phyloP scores from a whole-genome alignment of 768 basidiomycete genomes.

The Pleurotus salmoneostramineus region DNA sequence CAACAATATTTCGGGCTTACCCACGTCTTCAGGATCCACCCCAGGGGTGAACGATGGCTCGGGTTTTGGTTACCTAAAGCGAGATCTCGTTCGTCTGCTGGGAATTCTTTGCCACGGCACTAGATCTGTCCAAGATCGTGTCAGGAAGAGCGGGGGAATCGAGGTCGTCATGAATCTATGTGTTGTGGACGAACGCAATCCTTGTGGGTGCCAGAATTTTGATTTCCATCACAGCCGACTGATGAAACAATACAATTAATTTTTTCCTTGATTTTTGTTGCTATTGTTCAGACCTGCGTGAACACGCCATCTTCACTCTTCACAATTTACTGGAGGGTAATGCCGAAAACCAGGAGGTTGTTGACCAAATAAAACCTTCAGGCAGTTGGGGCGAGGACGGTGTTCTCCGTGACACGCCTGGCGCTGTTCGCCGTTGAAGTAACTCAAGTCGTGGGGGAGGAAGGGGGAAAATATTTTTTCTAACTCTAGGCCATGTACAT shows the following conservation, averaged over 20 bases:
- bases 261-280: too few species aligned
- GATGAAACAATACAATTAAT: not conserved
- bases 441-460: too few species aligned
- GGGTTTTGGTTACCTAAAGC: slow-evolving; percentile 83
- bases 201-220: slow-evolving; percentile 58
- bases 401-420: slow-evolving; percentile 37
- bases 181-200: slow-evolving; percentile 87
- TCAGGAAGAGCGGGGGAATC: slow-evolving; percentile 69
- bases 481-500: slow-evolving; percentile 7
- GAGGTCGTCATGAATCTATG: slow-evolving; percentile 84
- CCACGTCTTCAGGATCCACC: slow-evolving; percentile 18
- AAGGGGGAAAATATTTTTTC: slow-evolving; percentile 7
- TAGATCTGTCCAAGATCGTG: slow-evolving; percentile 68
- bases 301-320: slow-evolving; percentile 86
- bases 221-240: slow-evolving; percentile 8
- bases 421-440: slow-evolving; percentile 25
- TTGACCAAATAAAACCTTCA: slow-evolving; percentile 67
- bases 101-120: slow-evolving; percentile 69
- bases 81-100: slow-evolving; percentile 86
- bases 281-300: slow-evolving; percentile 65
- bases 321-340: slow-evolving; percentile 77
- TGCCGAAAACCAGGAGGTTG: slow-evolving; percentile 72
- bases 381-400: slow-evolving; percentile 57
- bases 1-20: slow-evolving; percentile 6
- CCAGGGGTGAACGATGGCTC: slow-evolving; percentile 33